Percentiles rank a stretch among this genome's conserved stretches.
Conservation (phyloP, 78 protist species). For the Acrasis kona region DNA sequence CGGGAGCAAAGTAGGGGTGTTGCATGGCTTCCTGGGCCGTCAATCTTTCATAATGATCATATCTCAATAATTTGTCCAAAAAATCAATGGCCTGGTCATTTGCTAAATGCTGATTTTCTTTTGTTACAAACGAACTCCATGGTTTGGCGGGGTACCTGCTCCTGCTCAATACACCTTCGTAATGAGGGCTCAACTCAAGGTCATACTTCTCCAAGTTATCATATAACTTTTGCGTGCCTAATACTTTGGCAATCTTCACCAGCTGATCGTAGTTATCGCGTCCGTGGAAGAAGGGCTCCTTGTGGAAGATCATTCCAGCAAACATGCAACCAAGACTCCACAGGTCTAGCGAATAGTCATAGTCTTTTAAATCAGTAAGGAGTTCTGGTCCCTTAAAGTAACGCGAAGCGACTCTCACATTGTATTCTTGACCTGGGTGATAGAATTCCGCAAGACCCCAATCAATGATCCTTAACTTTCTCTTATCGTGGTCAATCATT, state of each 20-base stretch:
- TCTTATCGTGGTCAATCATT: slow-evolving; percentile 93
- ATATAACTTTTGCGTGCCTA: slow-evolving; percentile 92
- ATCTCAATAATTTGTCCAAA: slow-evolving; percentile 78
- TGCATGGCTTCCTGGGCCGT: slow-evolving; percentile 62
- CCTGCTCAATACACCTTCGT: slow-evolving; percentile 43
- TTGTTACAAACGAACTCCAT: slow-evolving; percentile 7
- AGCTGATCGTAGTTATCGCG: slow-evolving; percentile 97
- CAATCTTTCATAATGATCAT: slow-evolving; percentile 77
- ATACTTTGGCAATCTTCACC: slow-evolving; percentile 92
- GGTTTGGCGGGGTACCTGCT: background rate
- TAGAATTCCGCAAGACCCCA: slow-evolving; percentile 99
- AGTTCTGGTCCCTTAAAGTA: slow-evolving; percentile 98
- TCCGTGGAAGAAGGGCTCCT: slow-evolving; percentile 99
- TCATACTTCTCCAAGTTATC: slow-evolving; percentile 84
- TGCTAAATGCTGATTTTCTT: slow-evolving; percentile 43
- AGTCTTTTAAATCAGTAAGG: slow-evolving; percentile 83
- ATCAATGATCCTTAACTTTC: slow-evolving; percentile 90
- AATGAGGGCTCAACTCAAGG: slow-evolving; percentile 67
- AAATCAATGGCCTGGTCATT: slow-evolving; percentile 89
- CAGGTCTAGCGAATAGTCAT: slow-evolving; percentile 96
- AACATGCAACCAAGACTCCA: slow-evolving; percentile 98
- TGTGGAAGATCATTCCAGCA: slow-evolving; percentile 93
- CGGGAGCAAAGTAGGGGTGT: slow-evolving; percentile 50
- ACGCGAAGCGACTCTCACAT: slow-evolving; percentile 99
- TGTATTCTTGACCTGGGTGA: slow-evolving; percentile 89